Evolutionary conservation across 208 protist species (phyloP), one percentile per base, ranked within the genome.

Genomic region (Endotrypanum monterogeii): DNA sequence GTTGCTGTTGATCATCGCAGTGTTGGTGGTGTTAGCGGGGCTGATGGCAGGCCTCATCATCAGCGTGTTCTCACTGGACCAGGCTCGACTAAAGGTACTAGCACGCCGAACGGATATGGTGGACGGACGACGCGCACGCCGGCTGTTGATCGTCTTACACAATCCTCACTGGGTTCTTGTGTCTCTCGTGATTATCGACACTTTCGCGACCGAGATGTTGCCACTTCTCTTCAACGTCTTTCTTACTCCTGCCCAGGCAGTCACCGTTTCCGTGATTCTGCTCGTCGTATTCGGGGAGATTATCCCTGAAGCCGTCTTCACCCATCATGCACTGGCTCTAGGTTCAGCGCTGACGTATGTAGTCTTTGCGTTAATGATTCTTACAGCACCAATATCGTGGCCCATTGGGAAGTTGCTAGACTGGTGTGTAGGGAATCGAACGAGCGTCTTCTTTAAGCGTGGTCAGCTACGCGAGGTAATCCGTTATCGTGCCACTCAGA

Each of bases 281-380:
- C 84, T 88, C 11, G 80, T 95, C 11, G 41, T 94, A 6, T 94
- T 89, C 57, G 79, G 89, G 25, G 91, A 95, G 76, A 91, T 95
- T 30, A 86, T 95, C 14, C 91, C 91, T 1, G 87, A 95, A 71
- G 86, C 89, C 2, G 30, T 91, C 18, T 94, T 92, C 73, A 87
- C 89, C 70, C 86, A 86, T 48, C 74, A 94, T 66, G 81, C 83
- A 25, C 71, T 95, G 28, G 70, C 75, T 30, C 58, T 94, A 0
- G 68, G 83, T 28, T 85, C 85, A 30, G 67, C 79, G 4, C 61
- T 95, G 51, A 78, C 83, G 2, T 83, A 84, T 23, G 67, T 90
- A 32, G 79, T 95, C 18, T 67, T 80, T 20, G 74, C 76, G 11
- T 61, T 93, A 9, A 94, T 95, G 85, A 80, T 83, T 54, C 23